Evolutionary conservation across 805 yeast genomes (phyloP).

Genomic region (Candida insectorum): DNA sequence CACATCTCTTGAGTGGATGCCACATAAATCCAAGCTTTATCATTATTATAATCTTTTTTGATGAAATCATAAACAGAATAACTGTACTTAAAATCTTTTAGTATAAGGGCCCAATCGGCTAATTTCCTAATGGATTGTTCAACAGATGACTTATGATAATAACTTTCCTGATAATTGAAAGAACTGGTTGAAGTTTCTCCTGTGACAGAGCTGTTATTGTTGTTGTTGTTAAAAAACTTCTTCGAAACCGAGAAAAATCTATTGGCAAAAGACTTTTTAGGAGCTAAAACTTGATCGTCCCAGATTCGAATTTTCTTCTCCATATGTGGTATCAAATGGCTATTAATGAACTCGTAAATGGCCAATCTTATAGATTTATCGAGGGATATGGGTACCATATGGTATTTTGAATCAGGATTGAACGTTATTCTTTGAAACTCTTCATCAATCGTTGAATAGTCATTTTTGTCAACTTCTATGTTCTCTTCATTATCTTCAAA

Average conservation of each 20-base stretch:
- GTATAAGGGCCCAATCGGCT: conserved; percentile 90
- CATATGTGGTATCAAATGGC: conserved; percentile 75
- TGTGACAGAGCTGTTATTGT: conserved; percentile 8
- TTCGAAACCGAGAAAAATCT: conserved; percentile 66
- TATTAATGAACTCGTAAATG: conserved; percentile 46
- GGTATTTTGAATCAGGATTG: conserved; percentile 11
- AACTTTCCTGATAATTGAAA: conserved; percentile 52
- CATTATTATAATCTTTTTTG: conserved; percentile 71
- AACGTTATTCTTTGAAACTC: conserved; percentile 39
- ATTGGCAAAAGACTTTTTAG: conserved; percentile 73
- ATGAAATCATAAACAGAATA: conserved; percentile 79
- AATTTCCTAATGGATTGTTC: conserved; percentile 76
- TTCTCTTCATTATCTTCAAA: conserved; percentile 6
- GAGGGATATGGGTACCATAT: conserved; percentile 32
- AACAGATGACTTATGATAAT: conserved; percentile 57
- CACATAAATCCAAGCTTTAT: conserved; percentile 74
- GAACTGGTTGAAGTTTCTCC: conserved; percentile 12
- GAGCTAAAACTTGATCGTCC: conserved; percentile 79
- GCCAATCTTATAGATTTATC: conserved; percentile 37
- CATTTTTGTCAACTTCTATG: conserved; percentile 15
- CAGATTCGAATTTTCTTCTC: conserved; percentile 73
- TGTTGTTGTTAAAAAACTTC: conserved; percentile 45
- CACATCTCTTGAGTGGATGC: conserved; percentile 91
- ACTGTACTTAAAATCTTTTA: conserved; percentile 85
- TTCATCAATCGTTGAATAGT: conserved; percentile 47